Conservation (phyloP, 768 basidiomycete species). For the Mycena alexandri region DNA sequence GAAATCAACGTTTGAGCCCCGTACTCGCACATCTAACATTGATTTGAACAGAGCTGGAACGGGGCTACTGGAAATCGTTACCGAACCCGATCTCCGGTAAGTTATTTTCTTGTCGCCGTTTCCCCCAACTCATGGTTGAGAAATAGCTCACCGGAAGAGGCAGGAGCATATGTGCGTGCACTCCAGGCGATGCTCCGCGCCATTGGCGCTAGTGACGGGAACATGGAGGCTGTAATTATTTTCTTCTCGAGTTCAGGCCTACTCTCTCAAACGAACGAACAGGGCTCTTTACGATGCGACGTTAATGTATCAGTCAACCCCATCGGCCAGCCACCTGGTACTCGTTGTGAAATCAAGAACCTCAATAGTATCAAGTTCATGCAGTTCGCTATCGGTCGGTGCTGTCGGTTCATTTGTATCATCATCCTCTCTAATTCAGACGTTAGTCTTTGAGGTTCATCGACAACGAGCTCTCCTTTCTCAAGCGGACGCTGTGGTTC, state of each 20-base stretch:
- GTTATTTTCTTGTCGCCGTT: constrained; percentile 37
- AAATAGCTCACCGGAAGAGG: constrained; percentile 84
- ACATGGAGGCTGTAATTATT: constrained; percentile 90
- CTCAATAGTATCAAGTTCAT: constrained; percentile 92
- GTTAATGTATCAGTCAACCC: constrained; percentile 94
- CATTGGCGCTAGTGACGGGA: constrained; percentile 91
- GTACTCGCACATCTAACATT: constrained; percentile 67
- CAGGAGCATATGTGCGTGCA: constrained; percentile 85
- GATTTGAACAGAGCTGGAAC: constrained; percentile 94
- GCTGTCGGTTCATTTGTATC: background rate
- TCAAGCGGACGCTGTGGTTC: constrained; percentile 56
- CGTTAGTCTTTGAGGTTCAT: constrained; percentile 83
- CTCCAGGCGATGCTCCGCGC: constrained; percentile 86
- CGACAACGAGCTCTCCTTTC: constrained; percentile 78
- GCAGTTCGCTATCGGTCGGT: constrained; percentile 85
- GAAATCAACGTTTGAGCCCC: constrained; percentile 77
- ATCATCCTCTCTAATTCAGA: background rate
- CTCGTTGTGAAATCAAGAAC: constrained; percentile 97
- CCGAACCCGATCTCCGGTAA: constrained; percentile 89
- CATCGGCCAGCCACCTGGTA: constrained; percentile 72
- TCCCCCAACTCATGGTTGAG: constrained; percentile 43
- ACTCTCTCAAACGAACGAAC: constrained; percentile 5
- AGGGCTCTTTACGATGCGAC: constrained; percentile 97
- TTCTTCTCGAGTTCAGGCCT: background rate
- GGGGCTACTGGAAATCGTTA: constrained; percentile 95